Evolutionary conservation across 129 eudicot genomes (phyloP).

Genomic region (Lonicera japonica): DNA sequence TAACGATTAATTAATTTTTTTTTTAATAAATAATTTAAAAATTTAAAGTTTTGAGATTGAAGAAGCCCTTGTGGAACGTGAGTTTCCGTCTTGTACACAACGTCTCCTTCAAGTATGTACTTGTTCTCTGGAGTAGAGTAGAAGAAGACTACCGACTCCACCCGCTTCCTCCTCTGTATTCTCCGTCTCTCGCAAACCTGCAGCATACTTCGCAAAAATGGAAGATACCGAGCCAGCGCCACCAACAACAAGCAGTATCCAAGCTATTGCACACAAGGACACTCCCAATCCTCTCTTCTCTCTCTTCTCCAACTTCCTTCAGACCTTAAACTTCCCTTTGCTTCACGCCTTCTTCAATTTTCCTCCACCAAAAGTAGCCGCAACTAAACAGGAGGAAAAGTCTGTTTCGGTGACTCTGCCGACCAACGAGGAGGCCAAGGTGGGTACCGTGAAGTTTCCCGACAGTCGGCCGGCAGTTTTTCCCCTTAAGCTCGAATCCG

Average conservation of each 20-base stretch:
- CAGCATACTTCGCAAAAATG: constrained; percentile 15
- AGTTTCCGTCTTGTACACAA: too few species aligned
- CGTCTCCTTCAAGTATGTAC: too few species aligned
- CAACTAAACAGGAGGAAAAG: constrained; percentile 13
- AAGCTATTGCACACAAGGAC: constrained; percentile 2
- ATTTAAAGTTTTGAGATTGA: too few species aligned
- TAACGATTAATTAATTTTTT: too few species aligned
- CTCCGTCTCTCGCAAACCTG: too few species aligned
- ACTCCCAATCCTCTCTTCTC: constrained; percentile 25
- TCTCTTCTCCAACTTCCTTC: constrained; percentile 24
- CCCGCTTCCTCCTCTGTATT: too few species aligned
- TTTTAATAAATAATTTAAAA: too few species aligned
- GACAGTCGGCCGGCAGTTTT: constrained; percentile 14
- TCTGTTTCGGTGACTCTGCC: constrained; percentile 11
- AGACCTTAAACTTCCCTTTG: too few species aligned
- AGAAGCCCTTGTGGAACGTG: too few species aligned
- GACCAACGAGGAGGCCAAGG: constrained; percentile 19
- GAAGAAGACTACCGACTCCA: too few species aligned
- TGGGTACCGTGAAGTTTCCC: constrained; percentile 36
- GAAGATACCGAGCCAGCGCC: constrained; percentile 18
- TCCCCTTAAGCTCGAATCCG: constrained; percentile 57
- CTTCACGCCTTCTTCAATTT: constrained; percentile 21
- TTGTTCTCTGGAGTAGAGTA: too few species aligned
- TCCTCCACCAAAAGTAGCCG: constrained; percentile 23
- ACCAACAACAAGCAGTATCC: not conserved